Conservation (phyloP, 257 asterid genomes). For the Petrea volubilis region DNA sequence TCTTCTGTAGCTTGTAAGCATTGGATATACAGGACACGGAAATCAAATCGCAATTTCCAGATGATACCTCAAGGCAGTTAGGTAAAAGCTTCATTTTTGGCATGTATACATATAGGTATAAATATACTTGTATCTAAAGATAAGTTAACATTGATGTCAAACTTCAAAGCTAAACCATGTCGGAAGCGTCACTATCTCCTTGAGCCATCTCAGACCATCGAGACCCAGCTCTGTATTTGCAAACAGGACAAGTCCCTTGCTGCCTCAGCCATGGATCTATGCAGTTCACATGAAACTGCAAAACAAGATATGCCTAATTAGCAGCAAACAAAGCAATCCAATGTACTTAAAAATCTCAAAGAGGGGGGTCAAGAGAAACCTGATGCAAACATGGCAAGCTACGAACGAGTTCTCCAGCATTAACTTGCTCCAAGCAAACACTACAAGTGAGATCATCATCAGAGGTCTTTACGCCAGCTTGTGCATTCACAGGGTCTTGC, state of each 20-base stretch:
- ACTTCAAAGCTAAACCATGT: conserved; percentile 48
- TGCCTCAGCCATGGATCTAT: conserved; percentile 98
- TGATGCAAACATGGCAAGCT: conserved; percentile 99
- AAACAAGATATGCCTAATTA: conserved; percentile 9
- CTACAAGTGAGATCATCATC: conserved; percentile 96
- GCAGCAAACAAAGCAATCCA: conserved; percentile 1
- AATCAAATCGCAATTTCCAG: conserved; percentile 8
- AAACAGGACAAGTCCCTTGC: conserved; percentile 98
- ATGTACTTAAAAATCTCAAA: background rate
- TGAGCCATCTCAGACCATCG: conserved; percentile 60
- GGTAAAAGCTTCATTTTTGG: conserved; percentile 7
- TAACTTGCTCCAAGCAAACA: conserved; percentile 98
- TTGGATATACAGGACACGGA: conserved; percentile 15
- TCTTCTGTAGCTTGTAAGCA: background rate
- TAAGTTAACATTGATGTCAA: conserved; percentile 8
- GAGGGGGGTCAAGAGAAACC: conserved; percentile 44
- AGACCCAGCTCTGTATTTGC: conserved; percentile 85
- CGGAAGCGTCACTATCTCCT: conserved; percentile 55
- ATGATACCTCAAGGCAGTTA: conserved; percentile 15
- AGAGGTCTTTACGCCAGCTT: conserved; percentile 44
- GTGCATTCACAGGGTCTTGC: conserved; percentile 56
- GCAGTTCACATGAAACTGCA: conserved; percentile 92
- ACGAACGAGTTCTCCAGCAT: conserved; percentile 80
- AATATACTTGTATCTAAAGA: background rate
- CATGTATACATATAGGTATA: background rate